Conservation (phyloP, 1,139 yeast genomes). For the Geotrichum bryndzae region DNA sequence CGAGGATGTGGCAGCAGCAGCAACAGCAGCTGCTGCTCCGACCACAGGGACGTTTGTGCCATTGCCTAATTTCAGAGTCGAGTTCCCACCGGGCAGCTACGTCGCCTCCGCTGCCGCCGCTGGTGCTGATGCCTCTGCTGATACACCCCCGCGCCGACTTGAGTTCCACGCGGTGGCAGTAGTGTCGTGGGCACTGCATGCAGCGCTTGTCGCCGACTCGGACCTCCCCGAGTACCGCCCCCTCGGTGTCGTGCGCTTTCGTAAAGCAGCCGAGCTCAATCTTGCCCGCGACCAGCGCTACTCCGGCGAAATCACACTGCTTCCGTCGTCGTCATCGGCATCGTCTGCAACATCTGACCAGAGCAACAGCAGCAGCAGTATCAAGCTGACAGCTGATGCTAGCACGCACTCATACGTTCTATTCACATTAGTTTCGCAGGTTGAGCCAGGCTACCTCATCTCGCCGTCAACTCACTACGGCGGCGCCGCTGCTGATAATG, state of each 20-base stretch:
- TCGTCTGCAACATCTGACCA: neutral
- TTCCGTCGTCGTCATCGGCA: conserved; percentile 19
- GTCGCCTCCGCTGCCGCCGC: conserved; percentile 17
- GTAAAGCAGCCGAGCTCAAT: conserved; percentile 57
- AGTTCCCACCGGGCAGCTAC: conserved; percentile 46
- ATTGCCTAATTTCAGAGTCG: conserved; percentile 50
- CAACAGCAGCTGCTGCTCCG: neutral
- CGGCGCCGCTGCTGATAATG: conserved; percentile 40
- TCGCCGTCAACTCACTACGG: conserved; percentile 56
- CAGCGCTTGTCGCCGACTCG: conserved; percentile 73
- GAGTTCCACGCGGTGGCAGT: conserved; percentile 46
- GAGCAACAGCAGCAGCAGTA: neutral
- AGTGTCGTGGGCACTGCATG: conserved; percentile 80
- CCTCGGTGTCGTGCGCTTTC: conserved; percentile 61
- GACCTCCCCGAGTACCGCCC: conserved; percentile 62
- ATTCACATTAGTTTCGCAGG: conserved; percentile 52
- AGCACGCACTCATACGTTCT: conserved; percentile 63
- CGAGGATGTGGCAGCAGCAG: neutral
- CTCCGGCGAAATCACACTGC: conserved; percentile 38
- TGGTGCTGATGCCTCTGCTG: conserved; percentile 7
- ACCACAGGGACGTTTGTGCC: conserved; percentile 33
- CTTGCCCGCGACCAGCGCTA: conserved; percentile 47
- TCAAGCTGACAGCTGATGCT: conserved; percentile 13
- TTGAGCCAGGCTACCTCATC: conserved; percentile 65
- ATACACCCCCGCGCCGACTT: neutral